Evolutionary conservation across 2,329 filamentous ascomycete species (phyloP).

Genomic region (Ampelomyces quisqualis): DNA sequence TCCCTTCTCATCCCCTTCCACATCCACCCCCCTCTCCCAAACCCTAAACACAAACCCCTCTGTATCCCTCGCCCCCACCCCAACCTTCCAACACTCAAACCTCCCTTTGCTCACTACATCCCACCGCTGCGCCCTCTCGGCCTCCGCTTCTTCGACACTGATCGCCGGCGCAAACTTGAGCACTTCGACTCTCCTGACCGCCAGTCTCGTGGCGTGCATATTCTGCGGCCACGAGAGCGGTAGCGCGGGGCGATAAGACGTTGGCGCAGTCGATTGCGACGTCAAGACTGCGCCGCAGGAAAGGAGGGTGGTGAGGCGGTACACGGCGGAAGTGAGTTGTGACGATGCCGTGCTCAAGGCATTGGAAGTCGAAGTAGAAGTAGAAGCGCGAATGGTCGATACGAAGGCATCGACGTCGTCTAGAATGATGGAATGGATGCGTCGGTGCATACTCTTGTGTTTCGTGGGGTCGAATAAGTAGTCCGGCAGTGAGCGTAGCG

Average conservation of each 20-base stretch:
- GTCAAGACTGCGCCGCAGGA: conserved; percentile 18
- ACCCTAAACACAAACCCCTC: conserved; percentile 35
- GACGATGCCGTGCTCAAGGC: conserved; percentile 17
- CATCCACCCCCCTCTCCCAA: conserved; percentile 13
- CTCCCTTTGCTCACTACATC: conserved; percentile 39
- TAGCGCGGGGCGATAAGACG: conserved; percentile 15
- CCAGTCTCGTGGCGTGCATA: conserved; percentile 34
- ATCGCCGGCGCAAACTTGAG: conserved; percentile 42
- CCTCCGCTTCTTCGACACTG: conserved; percentile 42
- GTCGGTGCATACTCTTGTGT: conserved; percentile 51
- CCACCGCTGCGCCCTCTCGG: conserved; percentile 39
- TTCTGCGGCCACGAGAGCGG: conserved; percentile 35
- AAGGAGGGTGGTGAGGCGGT: conserved; percentile 10
- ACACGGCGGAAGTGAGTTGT: conserved; percentile 15
- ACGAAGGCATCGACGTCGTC: conserved; percentile 57
- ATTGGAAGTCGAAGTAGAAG: too few relatives aligned
- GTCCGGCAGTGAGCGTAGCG: conserved; percentile 48
- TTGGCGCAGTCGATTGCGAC: conserved; percentile 11
- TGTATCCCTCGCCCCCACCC: conserved; percentile 9
- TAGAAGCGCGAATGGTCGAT: conserved; percentile 11
- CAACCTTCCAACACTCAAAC: conserved; percentile 41
- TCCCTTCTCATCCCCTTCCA: conserved; percentile 10
- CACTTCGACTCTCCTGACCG: conserved; percentile 37
- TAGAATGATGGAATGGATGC: conserved; percentile 54
- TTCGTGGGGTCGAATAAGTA: conserved; percentile 55